phyloP scores from a whole-genome alignment of 345 rosid genomes.

The Eucalyptus sp. region DNA sequence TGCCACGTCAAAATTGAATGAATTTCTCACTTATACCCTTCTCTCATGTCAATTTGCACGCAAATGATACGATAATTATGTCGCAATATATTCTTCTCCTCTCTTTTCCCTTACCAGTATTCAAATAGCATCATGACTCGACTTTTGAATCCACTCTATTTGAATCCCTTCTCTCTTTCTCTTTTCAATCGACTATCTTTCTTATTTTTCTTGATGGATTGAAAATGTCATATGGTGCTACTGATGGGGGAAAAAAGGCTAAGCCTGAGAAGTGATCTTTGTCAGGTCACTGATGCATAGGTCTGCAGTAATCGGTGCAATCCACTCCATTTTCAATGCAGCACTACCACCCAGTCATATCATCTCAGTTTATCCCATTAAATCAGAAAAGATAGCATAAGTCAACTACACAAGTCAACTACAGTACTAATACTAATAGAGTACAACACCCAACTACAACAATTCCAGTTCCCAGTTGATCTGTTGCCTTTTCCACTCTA shows the following conservation, averaged over 20 bases:
- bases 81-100: background rate
- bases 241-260: background rate
- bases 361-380: background rate
- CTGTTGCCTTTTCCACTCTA: background rate
- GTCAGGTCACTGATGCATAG: background rate
- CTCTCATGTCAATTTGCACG: background rate
- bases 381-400: background rate
- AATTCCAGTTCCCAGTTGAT: background rate
- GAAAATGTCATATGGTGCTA: background rate
- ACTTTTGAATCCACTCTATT: background rate
- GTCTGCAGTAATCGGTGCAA: background rate
- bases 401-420: background rate
- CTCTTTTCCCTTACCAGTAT: background rate
- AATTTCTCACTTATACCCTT: background rate
- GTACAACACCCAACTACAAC: background rate
- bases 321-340: background rate
- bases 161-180: background rate
- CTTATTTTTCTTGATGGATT: background rate
- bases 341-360: background rate
- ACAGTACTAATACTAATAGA: background rate
- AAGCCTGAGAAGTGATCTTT: background rate
- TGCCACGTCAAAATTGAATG: background rate
- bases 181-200: background rate
- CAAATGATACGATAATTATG: background rate
- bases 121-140: background rate